Conservation (phyloP, 2,329 filamentous ascomycete species). For the Sporothrix curviconia region DNA sequence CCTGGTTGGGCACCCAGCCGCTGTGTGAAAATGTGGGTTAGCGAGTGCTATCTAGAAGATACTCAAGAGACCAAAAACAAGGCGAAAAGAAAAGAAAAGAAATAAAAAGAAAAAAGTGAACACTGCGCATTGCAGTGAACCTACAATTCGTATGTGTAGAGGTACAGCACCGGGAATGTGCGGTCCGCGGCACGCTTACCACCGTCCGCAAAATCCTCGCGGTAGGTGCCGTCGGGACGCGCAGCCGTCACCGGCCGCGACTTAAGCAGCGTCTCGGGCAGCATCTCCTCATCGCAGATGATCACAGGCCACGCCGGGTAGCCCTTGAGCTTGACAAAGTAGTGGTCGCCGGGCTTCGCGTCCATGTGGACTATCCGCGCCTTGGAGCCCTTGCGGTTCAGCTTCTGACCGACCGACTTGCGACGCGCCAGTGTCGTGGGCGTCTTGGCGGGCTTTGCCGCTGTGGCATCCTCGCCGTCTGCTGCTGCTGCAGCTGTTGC, state of each 20-base stretch:
- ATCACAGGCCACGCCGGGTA: constrained; percentile 93
- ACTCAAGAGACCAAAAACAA: too few relatives aligned
- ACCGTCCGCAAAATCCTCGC: constrained; percentile 78
- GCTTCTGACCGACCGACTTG: constrained; percentile 74
- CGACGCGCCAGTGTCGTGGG: constrained; percentile 49
- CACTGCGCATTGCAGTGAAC: constrained; percentile 32
- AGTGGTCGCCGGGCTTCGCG: constrained; percentile 85
- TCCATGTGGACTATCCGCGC: constrained; percentile 65
- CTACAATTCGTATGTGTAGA: constrained; percentile 95
- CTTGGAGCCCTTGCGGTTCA: constrained; percentile 79
- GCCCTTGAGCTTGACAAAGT: constrained; percentile 87
- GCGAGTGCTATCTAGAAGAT: background rate
- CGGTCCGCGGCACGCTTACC: constrained; percentile 80
- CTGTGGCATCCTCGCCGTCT: constrained; percentile 28
- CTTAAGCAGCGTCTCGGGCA: constrained; percentile 70
- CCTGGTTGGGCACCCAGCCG: constrained; percentile 84
- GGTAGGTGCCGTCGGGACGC: constrained; percentile 76
- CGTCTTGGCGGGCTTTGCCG: constrained; percentile 28
- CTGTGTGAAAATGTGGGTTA: constrained; percentile 39
- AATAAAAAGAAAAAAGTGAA: constrained; percentile 7
- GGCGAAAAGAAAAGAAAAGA: too few relatives aligned
- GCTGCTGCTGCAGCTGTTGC: constrained; percentile 25
- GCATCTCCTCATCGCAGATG: constrained; percentile 89
- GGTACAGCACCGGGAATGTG: constrained; percentile 91
- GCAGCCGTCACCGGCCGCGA: constrained; percentile 78